These are phyloP conservation scores for Erodium moschatum DNA, from an alignment of 441 rosid species.

Conservation along the genomic window DNA sequence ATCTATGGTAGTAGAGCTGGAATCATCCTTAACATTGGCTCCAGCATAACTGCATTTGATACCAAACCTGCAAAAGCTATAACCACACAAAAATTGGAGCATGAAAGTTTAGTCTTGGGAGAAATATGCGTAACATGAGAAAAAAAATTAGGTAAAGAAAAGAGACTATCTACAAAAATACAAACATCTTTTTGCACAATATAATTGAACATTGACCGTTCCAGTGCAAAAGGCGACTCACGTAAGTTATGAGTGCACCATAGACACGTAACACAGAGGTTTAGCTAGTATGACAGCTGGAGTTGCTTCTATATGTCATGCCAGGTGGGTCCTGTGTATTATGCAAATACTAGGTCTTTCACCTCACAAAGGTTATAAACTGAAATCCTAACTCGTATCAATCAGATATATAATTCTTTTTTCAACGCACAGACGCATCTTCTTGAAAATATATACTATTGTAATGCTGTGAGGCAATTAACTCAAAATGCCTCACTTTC, in stretches of 20 bases:
- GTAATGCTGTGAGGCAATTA: not conserved
- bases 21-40: slow-evolving; percentile 34
- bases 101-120: slow-evolving; percentile 8
- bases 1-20: slow-evolving; percentile 50
- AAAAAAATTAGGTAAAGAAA: not conserved
- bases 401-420: not conserved
- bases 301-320: not conserved
- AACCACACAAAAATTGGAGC: slow-evolving; percentile 12
- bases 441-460: not conserved
- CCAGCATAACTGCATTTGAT: slow-evolving; percentile 56
- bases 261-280: not conserved
- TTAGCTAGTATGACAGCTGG: not conserved
- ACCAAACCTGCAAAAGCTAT: slow-evolving; percentile 43
- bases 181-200: not conserved
- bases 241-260: not conserved
- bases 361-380: not conserved
- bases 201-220: not conserved
- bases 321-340: not conserved
- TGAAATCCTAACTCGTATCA: not conserved
- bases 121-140: not conserved
- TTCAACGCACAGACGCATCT: not conserved
- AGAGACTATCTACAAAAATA: not conserved
- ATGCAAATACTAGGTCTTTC: not conserved
- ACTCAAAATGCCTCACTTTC: not conserved
- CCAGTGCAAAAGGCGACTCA: not conserved